These are phyloP conservation scores for Daldinia bambusicola DNA, from an alignment of 495 filamentous ascomycete species.

Conservation along the genomic window DNA sequence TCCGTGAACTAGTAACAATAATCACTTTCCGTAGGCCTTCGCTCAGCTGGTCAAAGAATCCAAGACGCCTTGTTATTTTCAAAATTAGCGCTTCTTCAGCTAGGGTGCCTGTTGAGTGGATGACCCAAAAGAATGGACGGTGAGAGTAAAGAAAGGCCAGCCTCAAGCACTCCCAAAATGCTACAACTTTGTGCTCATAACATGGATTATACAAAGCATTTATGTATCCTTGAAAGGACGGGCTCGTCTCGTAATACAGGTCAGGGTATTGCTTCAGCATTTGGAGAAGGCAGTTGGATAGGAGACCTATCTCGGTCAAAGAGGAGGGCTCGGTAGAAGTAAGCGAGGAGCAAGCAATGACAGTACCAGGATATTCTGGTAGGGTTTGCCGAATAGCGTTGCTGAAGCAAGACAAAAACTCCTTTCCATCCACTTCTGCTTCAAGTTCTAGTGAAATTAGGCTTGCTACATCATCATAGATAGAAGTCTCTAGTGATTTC, in stretches of 20 bases:
- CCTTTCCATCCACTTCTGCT: conserved; percentile 8
- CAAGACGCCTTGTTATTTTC: conserved; percentile 3
- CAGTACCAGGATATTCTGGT: conserved; percentile 14
- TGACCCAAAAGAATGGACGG: conserved; percentile 23
- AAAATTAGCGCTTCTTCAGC: not conserved
- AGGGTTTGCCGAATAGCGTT: not conserved
- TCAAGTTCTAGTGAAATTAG: conserved; percentile 14
- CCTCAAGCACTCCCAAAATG: conserved; percentile 25
- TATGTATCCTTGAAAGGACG: not conserved
- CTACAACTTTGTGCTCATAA: not conserved
- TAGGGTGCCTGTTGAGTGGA: conserved; percentile 10
- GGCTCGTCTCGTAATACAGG: not conserved
- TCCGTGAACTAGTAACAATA: conserved; percentile 3
- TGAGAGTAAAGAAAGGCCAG: conserved; percentile 1
- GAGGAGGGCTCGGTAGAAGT: conserved; percentile 11
- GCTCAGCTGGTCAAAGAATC: conserved; percentile 6
- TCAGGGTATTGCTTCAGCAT: conserved; percentile 18
- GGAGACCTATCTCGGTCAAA: conserved; percentile 16
- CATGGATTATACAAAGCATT: not conserved
- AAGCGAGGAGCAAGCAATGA: conserved; percentile 14
- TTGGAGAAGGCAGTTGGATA: conserved; percentile 19
- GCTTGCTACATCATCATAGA: conserved; percentile 3
- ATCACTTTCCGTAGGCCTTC: conserved; percentile 19
- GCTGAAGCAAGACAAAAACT: conserved; percentile 12
- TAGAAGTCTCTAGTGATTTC: not conserved